phyloP scores from a whole-genome alignment of 1,284 basidiomycete species.

The Microbotryum saponariae region DNA sequence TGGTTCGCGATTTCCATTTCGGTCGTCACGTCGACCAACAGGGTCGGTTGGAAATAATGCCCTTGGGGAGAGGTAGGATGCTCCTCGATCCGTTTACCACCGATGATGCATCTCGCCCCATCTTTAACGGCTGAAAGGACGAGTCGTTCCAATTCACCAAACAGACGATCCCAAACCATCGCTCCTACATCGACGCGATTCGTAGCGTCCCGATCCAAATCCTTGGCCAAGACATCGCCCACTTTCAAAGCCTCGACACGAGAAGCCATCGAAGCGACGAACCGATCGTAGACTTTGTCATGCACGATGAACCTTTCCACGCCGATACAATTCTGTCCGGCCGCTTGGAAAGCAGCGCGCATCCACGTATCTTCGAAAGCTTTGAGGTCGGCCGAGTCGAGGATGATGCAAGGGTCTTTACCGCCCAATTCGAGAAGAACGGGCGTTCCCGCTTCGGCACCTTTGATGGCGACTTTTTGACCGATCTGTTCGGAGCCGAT shows the following conservation, averaged over 20 bases:
- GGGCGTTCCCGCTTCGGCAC: constrained; percentile 30
- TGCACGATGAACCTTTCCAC: constrained; percentile 89
- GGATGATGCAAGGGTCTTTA: constrained; percentile 48
- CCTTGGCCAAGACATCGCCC: constrained; percentile 42
- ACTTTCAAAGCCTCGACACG: constrained; percentile 59
- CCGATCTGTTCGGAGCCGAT: constrained; percentile 91
- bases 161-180: constrained; percentile 65
- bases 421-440: constrained; percentile 35
- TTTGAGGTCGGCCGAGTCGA: constrained; percentile 45
- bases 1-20: constrained; percentile 67
- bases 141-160: constrained; percentile 61
- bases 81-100: constrained; percentile 54
- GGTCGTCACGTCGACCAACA: constrained; percentile 71
- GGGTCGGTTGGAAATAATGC: constrained; percentile 78
- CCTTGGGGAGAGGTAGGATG: constrained; percentile 49
- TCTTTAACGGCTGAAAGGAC: constrained; percentile 62
- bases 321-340: constrained; percentile 94
- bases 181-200: constrained; percentile 63
- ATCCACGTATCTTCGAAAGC: constrained; percentile 53
- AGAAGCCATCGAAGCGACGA: constrained; percentile 58
- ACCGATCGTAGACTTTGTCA: constrained; percentile 59
- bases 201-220: constrained; percentile 33
- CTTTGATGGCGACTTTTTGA: constrained; percentile 53
- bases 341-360: constrained; percentile 82
- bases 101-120: constrained; percentile 63